phyloP scores from a whole-genome alignment of 2,329 filamentous ascomycete genomes.

The Verticillium nonalfalfae region DNA sequence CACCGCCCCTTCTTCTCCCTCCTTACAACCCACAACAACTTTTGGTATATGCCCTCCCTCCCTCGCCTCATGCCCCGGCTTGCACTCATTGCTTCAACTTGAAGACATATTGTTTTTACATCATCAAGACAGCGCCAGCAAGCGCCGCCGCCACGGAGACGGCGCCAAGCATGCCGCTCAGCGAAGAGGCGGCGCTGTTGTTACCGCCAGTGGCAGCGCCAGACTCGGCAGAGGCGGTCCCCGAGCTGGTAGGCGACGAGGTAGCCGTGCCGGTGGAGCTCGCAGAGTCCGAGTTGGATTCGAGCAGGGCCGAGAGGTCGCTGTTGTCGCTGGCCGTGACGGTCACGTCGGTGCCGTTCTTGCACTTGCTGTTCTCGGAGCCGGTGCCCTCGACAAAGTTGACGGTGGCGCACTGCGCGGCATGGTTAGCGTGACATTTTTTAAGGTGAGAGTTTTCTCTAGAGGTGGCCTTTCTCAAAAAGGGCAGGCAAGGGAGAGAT shows the following conservation, averaged over 20 bases:
- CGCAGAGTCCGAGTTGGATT: constrained; percentile 5
- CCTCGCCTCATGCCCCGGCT: too few species aligned
- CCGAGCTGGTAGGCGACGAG: not conserved
- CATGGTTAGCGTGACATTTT: too few species aligned
- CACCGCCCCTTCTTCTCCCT: too few species aligned
- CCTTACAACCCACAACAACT: not conserved
- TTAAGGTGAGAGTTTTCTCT: too few species aligned
- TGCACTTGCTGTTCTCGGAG: constrained; percentile 23
- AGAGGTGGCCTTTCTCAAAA: not conserved
- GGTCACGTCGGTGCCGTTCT: constrained; percentile 25
- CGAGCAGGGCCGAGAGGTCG: constrained; percentile 25
- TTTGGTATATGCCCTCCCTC: not conserved
- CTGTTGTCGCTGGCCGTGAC: constrained; percentile 21
- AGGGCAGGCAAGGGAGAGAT: not conserved
- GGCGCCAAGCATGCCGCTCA: not conserved
- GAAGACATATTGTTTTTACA: not conserved
- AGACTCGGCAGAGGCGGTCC: constrained; percentile 3
- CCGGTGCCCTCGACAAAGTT: constrained; percentile 44
- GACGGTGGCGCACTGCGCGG: constrained; percentile 43
- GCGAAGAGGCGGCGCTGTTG: constrained; percentile 2
- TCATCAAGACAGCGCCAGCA: constrained; percentile 8
- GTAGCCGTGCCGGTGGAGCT: not conserved
- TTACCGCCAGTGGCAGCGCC: not conserved
- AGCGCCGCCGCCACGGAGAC: constrained; percentile 6
- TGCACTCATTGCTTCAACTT: too few species aligned